Conservation (phyloP, 768 basidiomycete species). For the Sarcomyxa edulis region DNA sequence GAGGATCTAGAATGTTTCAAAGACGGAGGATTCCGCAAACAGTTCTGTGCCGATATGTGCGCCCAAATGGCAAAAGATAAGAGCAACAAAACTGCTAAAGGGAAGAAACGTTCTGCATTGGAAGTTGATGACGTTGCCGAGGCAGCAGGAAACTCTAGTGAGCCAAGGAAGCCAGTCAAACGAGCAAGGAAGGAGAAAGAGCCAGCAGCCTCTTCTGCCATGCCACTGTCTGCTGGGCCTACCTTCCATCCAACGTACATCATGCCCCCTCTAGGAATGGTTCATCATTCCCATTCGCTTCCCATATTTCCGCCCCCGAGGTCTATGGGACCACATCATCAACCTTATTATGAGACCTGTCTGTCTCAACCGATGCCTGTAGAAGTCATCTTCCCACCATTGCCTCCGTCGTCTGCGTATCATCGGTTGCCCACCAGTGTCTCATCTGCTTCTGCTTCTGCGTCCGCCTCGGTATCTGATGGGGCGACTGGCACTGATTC, state of each 20-base stretch:
- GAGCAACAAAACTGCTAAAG: constrained; percentile 9
- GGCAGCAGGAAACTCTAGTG: constrained; percentile 20
- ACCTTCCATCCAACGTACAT: constrained; percentile 14
- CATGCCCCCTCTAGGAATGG: constrained; percentile 18
- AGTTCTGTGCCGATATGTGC: constrained; percentile 43
- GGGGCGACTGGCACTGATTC: constrained; percentile 8
- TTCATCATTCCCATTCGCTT: constrained; percentile 21
- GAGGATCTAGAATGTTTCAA: constrained; percentile 80
- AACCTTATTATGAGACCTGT: constrained; percentile 68
- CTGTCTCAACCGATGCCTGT: constrained; percentile 38
- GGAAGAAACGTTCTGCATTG: no score
- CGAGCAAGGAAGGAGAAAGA: constrained; percentile 36
- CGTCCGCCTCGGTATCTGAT: constrained; percentile 6
- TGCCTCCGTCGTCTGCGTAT: constrained; percentile 43
- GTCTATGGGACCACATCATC: constrained; percentile 54
- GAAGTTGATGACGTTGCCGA: constrained; percentile 33
- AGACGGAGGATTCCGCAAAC: constrained; percentile 77
- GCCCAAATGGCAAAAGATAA: constrained; percentile 30
- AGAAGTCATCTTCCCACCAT: constrained; percentile 70
- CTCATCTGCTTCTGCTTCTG: constrained; percentile 19
- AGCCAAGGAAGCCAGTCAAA: constrained; percentile 37
- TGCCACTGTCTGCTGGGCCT: constrained; percentile 14
- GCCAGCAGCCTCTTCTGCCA: constrained; percentile 11
- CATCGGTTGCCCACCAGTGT: constrained; percentile 13
- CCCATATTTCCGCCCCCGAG: constrained; percentile 48